A percentile compares a stretch with the other conserved stretches of the same genome.
These are phyloP conservation scores for Ulmus americana DNA, from an alignment of 331 rosid genomes.

Conservation along the genomic window DNA sequence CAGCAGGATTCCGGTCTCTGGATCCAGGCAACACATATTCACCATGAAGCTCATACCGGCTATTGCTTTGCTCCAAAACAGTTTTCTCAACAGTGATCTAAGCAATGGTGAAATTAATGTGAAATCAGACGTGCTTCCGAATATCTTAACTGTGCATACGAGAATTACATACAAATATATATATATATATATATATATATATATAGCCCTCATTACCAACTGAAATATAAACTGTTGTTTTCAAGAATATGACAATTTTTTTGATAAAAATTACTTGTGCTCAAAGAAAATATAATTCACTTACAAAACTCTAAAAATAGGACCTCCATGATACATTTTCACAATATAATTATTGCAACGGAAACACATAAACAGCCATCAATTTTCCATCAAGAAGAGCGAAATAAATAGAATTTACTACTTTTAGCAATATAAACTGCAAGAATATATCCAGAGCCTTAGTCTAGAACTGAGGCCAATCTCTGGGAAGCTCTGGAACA, in stretches of 20 bases:
- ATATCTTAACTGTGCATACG: not conserved
- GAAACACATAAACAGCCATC: no score
- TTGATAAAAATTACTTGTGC: not conserved
- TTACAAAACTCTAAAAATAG: not conserved
- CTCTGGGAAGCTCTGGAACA: not conserved
- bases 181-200: no score
- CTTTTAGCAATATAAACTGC: not conserved
- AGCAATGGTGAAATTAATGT: slow-evolving; percentile 1
- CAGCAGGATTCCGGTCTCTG: slow-evolving; percentile 49
- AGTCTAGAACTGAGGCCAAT: not conserved
- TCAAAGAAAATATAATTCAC: not conserved
- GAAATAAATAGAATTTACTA: not conserved
- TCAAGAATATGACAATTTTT: not conserved
- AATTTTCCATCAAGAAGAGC: no score
- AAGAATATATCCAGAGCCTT: not conserved
- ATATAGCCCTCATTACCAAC: not conserved
- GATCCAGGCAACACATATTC: slow-evolving; percentile 86
- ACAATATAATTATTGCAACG: not conserved
- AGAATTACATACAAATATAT: not conserved
- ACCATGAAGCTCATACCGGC: slow-evolving; percentile 94
- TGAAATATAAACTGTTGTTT: not conserved
- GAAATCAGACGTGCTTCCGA: slow-evolving; percentile 7
- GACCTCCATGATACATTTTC: slow-evolving; percentile 1
- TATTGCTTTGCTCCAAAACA: slow-evolving; percentile 74
- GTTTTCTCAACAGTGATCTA: slow-evolving; percentile 83